Conservation (phyloP, 2,329 filamentous ascomycete species). For the Penicillium sp. region DNA sequence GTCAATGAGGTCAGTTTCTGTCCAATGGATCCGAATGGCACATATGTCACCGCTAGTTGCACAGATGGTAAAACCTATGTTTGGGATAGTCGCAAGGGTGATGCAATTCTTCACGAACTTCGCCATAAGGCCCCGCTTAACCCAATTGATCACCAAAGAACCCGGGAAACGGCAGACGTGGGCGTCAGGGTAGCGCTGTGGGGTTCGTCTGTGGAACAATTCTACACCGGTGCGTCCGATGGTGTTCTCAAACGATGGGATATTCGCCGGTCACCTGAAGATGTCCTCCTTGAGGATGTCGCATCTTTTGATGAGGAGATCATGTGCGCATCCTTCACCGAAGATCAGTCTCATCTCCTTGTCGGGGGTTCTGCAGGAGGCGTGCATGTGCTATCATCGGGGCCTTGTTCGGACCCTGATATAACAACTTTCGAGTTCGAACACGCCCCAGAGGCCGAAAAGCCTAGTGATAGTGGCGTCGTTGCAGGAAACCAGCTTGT, state of each 20-base stretch:
- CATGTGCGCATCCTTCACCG: conserved; percentile 57
- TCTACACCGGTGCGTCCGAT: conserved; percentile 61
- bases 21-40: conserved; percentile 34
- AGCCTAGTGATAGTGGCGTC: conserved; percentile 14
- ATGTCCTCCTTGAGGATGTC: conserved; percentile 53
- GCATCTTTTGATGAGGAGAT: conserved; percentile 51
- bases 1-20: conserved; percentile 60
- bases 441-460: conserved; percentile 15
- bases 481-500: conserved; percentile 28
- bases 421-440: conserved; percentile 26
- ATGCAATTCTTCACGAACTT: conserved; percentile 49
- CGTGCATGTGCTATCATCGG: conserved; percentile 50
- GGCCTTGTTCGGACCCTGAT: conserved; percentile 24
- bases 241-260: conserved; percentile 61
- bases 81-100: conserved; percentile 55
- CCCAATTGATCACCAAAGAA: conserved; percentile 39
- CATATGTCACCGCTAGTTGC: conserved; percentile 57
- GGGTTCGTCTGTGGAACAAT: conserved; percentile 50
- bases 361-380: conserved; percentile 57
- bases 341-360: conserved; percentile 54
- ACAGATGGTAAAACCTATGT: conserved; percentile 60
- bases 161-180: conserved; percentile 53
- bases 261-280: conserved; percentile 50
- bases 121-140: conserved; percentile 52
- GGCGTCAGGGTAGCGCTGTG: conserved; percentile 59